Conservation (phyloP, 441 rosid genomes). For the Capsella rubella region DNA sequence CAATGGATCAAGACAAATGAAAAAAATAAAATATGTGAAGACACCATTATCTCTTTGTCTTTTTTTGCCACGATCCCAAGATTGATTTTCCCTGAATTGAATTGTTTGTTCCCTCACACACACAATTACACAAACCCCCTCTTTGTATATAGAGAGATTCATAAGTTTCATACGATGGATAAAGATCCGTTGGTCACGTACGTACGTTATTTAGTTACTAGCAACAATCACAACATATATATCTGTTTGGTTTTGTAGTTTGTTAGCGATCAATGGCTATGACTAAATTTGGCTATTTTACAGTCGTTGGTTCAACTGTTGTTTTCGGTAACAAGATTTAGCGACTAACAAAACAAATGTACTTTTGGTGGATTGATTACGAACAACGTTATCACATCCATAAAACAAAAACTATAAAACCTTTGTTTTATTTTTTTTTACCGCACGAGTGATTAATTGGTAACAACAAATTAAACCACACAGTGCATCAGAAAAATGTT, state of each 20-base stretch:
- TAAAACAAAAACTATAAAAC: neutral
- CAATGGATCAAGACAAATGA: conserved; percentile 15
- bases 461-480: neutral
- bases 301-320: neutral
- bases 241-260: neutral
- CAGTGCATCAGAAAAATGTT: neutral
- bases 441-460: conserved; percentile 13
- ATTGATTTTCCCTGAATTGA: conserved; percentile 13
- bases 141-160: no score
- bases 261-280: neutral
- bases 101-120: neutral
- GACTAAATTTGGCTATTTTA: neutral
- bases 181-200: neutral
- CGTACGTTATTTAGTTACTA: neutral
- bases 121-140: no score
- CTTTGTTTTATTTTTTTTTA: neutral
- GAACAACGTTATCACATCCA: neutral
- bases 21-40: conserved; percentile 6
- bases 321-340: neutral
- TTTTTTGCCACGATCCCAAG: conserved; percentile 27
- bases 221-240: neutral
- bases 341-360: neutral
- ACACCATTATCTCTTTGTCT: conserved; percentile 33
- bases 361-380: neutral
- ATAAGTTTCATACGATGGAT: neutral